Evolutionary conservation across 495 filamentous ascomycete species (phyloP), one percentile per base, ranked within the genome.

Genomic region (Terfezia claveryi): DNA sequence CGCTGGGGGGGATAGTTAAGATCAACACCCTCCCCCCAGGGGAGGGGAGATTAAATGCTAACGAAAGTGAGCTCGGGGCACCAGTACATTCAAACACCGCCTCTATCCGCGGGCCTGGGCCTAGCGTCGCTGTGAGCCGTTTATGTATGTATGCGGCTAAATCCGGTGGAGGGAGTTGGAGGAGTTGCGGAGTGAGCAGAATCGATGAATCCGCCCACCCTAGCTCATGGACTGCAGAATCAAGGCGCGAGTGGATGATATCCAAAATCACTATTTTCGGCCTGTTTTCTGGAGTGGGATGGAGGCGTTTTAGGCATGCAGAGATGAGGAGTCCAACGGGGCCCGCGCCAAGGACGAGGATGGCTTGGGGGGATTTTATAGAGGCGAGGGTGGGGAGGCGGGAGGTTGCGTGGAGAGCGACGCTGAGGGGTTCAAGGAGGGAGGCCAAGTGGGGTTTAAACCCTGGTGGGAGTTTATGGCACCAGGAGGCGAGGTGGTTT

Each of bases 1-100:
- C 76, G 0, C 88, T 87, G 5, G 79, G 85, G n/a, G 88, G 88
- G 86, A 94, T 94, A 4, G 88, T 88, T 20, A 95, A 81, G 69
- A 93, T 80, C 59, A 94, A 78, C 38, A 94, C 73, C 58, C 81
- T 80, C 10, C 87, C 85, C 10, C 87, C 88, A 0, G 88, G 73
- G 8, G 76, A 73, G 11, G 85, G 80, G 8, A 83, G 83, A 60
- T 89, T 93, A 49, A 95, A 85, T 2, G 81, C 78, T 0, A 87
- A 82, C 66, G 94, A 86, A 59, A 91, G 79, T 64, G 86, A 92
- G 3, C 80, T 72, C 38, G 87, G 85, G 53, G 89, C 86, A 49
- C 88, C 88, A 0, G 88, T 94, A 66, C 88, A 94, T 62, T 95
- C 88, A 62, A 93, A 92, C 8, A 86, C 80, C 8, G 82, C 71